Base-by-base conservation (phyloP, 108 stramenopile species). In the Nitzschia sp. region DNA sequence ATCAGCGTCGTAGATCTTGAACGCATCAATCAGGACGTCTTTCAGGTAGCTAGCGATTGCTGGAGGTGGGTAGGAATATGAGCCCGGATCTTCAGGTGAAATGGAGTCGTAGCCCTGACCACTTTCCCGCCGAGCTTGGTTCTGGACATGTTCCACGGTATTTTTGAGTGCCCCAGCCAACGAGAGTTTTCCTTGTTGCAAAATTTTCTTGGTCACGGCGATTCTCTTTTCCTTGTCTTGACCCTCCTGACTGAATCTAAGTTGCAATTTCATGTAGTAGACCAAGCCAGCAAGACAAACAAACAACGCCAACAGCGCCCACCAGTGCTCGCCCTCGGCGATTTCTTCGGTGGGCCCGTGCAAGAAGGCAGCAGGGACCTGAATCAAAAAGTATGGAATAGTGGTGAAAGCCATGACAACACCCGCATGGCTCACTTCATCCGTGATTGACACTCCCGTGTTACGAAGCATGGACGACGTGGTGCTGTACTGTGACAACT, bases 351-450 rank as follows among this genome's bases (percentile, higher is more conserved):
- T 59, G 28, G 85, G 76, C 25, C 85, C 88, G 52, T 76, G 65
- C 32, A 85, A 63, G 57, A 85, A 85, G 36, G 84, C 68, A 17
- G 94, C 91, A 3, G 97, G 94, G 41, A 83, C 70, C 67, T 96
- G 94, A 66, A 97, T 92, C 30, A 97, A 63, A 64, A 95, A 89
- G 73, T 97, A 96, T 15, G 92, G 89, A 27, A 93, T 60, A 17
- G 92, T 85, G 1, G 95, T 97, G 56, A 85, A 5, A 48, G 88
- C 66, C 92, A 97, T 94, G 63, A 96, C 68, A 33, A 70, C 47
- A 13, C 87, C 97, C 22, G 86, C 85, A 29, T 80, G 83, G n/a
- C 69, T 52, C 25, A 90, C 79, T 50, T 80, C 79, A 11, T 76
- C 60, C 5, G 85, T 73, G 1, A 93, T 45, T 6, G 71, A 34